Conservation (phyloP, 345 rosid genomes). For the Triadica sebifera region DNA sequence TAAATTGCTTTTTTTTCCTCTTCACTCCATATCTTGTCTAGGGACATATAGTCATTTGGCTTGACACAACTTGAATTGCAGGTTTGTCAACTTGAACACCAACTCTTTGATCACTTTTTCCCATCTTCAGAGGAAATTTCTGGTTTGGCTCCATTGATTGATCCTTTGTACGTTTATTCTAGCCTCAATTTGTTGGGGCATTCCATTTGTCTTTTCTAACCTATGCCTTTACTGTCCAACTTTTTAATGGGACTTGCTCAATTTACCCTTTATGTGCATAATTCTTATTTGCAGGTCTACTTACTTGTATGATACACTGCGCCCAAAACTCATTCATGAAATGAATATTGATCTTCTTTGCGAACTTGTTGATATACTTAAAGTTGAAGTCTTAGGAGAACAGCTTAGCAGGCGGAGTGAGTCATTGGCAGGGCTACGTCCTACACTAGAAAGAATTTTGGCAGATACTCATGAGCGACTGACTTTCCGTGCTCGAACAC, state of each 20-base stretch:
- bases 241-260: background rate
- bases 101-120: slow-evolving; percentile 90
- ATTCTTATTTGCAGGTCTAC: slow-evolving; percentile 62
- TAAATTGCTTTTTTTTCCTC: no score
- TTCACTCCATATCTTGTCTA: background rate
- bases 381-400: slow-evolving; percentile 92
- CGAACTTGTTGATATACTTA: slow-evolving; percentile 91
- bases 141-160: slow-evolving; percentile 85
- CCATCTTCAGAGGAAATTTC: slow-evolving; percentile 87
- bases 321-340: slow-evolving; percentile 92
- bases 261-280: background rate
- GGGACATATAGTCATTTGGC: background rate
- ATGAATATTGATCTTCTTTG: slow-evolving; percentile 85
- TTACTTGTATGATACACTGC: slow-evolving; percentile 82
- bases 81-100: slow-evolving; percentile 98
- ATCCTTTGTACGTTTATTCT: slow-evolving; percentile 72
- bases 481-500: slow-evolving; percentile 95
- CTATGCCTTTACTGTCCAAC: background rate
- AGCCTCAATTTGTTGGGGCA: background rate
- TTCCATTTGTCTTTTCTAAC: background rate
- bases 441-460: slow-evolving; percentile 86
- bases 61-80: slow-evolving; percentile 34
- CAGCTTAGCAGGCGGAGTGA: slow-evolving; percentile 75
- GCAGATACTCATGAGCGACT: slow-evolving; percentile 88
- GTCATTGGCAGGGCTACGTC: slow-evolving; percentile 77